A percentile compares a stretch with the other conserved stretches of the same genome.
Evolutionary conservation across 2,329 filamentous ascomycete species (phyloP).

Genomic region (Calonectria leucothoes): DNA sequence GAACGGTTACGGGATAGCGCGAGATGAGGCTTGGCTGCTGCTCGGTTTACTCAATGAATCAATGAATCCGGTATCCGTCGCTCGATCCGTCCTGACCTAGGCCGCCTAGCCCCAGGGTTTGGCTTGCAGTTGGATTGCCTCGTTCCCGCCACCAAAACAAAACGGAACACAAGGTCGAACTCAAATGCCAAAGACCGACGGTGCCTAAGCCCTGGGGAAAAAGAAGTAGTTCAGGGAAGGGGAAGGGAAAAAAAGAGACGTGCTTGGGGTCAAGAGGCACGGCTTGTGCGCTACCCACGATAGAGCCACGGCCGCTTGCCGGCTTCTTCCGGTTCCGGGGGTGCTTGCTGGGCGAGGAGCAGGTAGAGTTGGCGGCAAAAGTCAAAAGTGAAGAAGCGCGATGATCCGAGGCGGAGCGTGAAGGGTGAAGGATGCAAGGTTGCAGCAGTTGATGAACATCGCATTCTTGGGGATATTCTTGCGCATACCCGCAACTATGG

Average conservation of each 20-base stretch:
- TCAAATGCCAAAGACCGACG: neutral
- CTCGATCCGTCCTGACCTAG: neutral
- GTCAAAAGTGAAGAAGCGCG: conserved; percentile 3
- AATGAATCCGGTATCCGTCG: neutral
- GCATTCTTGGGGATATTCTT: conserved; percentile 1
- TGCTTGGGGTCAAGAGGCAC: neutral
- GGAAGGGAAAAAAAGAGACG: neutral
- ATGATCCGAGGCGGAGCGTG: conserved; percentile 3
- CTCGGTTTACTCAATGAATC: conserved; percentile 7
- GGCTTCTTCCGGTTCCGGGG: conserved; percentile 15
- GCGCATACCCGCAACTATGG: conserved; percentile 3
- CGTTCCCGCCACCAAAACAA: conserved; percentile 9
- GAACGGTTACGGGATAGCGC: neutral
- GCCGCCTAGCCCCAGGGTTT: neutral
- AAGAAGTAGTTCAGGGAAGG: neutral
- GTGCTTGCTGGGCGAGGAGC: conserved; percentile 1
- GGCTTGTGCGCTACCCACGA: neutral
- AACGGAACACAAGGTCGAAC: neutral
- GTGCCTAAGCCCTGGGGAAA: conserved; percentile 4
- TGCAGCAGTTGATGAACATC: neutral
- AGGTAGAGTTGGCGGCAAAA: conserved; percentile 9
- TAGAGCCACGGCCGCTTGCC: conserved; percentile 1
- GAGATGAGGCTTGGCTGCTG: neutral
- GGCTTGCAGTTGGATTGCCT: conserved; percentile 12
- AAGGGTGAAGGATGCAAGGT: neutral